These are phyloP conservation scores for Dictyophora rubrovolvata DNA, from an alignment of 768 basidiomycete species.

Conservation along the genomic window DNA sequence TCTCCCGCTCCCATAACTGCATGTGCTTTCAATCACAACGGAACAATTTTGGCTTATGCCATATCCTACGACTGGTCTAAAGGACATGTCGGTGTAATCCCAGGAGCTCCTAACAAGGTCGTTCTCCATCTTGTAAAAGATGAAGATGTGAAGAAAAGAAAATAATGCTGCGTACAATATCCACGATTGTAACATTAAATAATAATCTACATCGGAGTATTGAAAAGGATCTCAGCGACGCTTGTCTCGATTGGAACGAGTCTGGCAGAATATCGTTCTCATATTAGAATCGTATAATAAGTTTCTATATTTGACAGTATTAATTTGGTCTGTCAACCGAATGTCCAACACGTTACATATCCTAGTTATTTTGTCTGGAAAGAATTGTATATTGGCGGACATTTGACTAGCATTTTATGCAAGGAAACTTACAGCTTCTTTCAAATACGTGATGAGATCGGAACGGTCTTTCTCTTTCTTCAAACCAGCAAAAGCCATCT, in stretches of 20 bases:
- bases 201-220: too few species aligned
- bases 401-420: neutral
- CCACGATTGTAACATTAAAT: neutral
- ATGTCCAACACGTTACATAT: too few species aligned
- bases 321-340: too few species aligned
- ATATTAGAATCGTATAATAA: too few species aligned
- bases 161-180: neutral
- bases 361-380: too few species aligned
- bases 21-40: constrained; percentile 79
- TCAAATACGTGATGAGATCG: constrained; percentile 82
- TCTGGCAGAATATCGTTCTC: too few species aligned
- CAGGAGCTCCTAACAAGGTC: constrained; percentile 30
- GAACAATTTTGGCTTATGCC: constrained; percentile 84
- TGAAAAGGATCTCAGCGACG: too few species aligned
- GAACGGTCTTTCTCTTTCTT: constrained; percentile 98
- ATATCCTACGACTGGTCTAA: constrained; percentile 93
- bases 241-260: too few species aligned
- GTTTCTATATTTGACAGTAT: too few species aligned
- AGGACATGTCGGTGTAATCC: constrained; percentile 77
- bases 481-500: constrained; percentile 97
- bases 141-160: constrained; percentile 25
- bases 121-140: constrained; percentile 31
- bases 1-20: constrained; percentile 68
- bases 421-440: constrained; percentile 50
- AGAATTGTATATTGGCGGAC: too few species aligned